Conservation (phyloP, 805 yeast genomes). For the Suhomyces canberraensis region DNA sequence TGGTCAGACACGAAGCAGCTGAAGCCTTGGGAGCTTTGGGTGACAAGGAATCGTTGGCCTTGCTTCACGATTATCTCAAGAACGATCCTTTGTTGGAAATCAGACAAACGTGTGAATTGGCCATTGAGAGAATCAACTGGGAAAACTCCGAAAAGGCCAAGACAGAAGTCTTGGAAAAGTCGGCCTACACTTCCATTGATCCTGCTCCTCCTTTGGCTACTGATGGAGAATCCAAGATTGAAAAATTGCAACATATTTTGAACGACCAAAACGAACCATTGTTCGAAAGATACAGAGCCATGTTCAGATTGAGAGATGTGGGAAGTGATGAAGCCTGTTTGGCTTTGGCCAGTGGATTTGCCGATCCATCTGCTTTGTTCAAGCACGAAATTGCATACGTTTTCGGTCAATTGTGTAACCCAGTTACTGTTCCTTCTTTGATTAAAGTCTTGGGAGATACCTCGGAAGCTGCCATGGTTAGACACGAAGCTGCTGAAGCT, state of each 20-base stretch:
- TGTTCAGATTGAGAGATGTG: slow-evolving; percentile 95
- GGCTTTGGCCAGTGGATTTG: slow-evolving; percentile 88
- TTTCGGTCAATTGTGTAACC: slow-evolving; percentile 94
- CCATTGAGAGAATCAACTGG: slow-evolving; percentile 94
- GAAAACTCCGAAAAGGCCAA: slow-evolving; percentile 66
- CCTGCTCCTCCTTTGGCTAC: slow-evolving; percentile 98
- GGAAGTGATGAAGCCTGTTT: slow-evolving; percentile 90
- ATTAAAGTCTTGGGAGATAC: slow-evolving; percentile 75
- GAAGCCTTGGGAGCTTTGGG: slow-evolving; percentile 98
- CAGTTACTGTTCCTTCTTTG: slow-evolving; percentile 85
- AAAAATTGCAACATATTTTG: slow-evolving; percentile 61
- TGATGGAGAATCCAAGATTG: slow-evolving; percentile 50
- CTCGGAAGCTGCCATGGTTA: slow-evolving; percentile 94
- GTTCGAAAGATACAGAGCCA: slow-evolving; percentile 94
- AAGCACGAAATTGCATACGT: slow-evolving; percentile 98
- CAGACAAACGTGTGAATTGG: slow-evolving; percentile 96
- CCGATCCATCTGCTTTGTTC: slow-evolving; percentile 88
- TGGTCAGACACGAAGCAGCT: slow-evolving; percentile 99
- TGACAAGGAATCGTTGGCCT: slow-evolving; percentile 64
- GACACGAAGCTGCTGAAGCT: slow-evolving; percentile 99
- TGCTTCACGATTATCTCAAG: slow-evolving; percentile 59
- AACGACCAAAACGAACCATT: slow-evolving; percentile 76
- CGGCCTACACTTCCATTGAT: slow-evolving; percentile 83
- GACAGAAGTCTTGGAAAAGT: slow-evolving; percentile 67
- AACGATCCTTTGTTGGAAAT: slow-evolving; percentile 85